A percentile compares a stretch with the other conserved stretches of the same genome.
These are phyloP conservation scores for Aspergillus taichungensis DNA, from an alignment of 495 filamentous ascomycete genomes.

Conservation along the genomic window DNA sequence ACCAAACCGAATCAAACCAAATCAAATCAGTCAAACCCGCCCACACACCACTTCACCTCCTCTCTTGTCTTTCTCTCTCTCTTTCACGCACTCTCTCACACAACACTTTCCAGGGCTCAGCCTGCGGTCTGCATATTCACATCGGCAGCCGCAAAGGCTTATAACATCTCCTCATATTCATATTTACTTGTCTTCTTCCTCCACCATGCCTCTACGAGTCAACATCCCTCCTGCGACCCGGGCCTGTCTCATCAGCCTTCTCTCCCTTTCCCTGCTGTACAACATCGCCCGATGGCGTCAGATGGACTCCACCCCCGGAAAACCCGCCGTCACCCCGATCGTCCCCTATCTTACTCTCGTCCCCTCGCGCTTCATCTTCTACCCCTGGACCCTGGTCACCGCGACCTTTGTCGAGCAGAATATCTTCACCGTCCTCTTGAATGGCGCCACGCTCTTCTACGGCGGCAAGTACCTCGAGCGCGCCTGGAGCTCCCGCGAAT, in stretches of 20 bases:
- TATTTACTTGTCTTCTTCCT: background rate
- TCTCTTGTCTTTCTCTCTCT: constrained; percentile 3
- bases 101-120: constrained; percentile 9
- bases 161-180: background rate
- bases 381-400: constrained; percentile 86
- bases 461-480: constrained; percentile 92
- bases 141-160: constrained; percentile 21
- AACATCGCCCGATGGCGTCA: constrained; percentile 50
- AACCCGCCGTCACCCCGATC: constrained; percentile 42
- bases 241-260: constrained; percentile 61
- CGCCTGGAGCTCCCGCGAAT: constrained; percentile 89
- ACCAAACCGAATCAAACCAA: too few species aligned
- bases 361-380: constrained; percentile 70
- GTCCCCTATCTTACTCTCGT: constrained; percentile 82
- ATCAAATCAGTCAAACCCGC: too few species aligned
- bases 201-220: constrained; percentile 69
- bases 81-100: constrained; percentile 8
- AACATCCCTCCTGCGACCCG: constrained; percentile 90
- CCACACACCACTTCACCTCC: too few species aligned
- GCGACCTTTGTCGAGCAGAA: constrained; percentile 91
- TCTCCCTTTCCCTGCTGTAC: constrained; percentile 72
- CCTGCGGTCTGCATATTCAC: constrained; percentile 20
- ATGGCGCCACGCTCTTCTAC: constrained; percentile 77
- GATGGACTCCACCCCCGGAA: constrained; percentile 53
- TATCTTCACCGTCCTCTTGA: constrained; percentile 74